Percentiles rank a stretch among this genome's conserved stretches.
phyloP scores from a whole-genome alignment of 2,329 filamentous ascomycete genomes.

The Hypoxylon sp. region DNA sequence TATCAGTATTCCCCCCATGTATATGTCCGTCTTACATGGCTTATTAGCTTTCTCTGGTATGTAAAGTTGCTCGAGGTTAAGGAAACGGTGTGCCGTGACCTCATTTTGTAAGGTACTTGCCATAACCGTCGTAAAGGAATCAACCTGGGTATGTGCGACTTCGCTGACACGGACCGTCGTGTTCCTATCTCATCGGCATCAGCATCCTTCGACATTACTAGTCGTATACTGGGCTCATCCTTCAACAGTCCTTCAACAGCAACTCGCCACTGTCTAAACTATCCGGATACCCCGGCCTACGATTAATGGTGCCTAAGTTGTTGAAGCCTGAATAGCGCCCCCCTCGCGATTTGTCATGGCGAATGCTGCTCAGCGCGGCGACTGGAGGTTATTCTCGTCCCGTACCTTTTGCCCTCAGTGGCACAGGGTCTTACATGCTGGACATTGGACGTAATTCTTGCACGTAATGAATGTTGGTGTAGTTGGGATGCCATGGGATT shows the following conservation, averaged over 20 bases:
- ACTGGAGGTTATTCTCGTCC: not conserved
- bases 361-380: not conserved
- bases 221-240: not conserved
- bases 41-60: not conserved
- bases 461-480: too few relatives aligned
- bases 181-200: not conserved
- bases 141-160: not conserved
- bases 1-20: constrained; percentile 24
- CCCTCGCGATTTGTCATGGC: not conserved
- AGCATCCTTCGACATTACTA: not conserved
- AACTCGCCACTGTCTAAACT: not conserved
- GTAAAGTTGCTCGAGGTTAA: not conserved
- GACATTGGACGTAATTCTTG: not conserved
- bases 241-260: not conserved
- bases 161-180: not conserved
- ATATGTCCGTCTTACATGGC: not conserved
- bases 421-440: not conserved
- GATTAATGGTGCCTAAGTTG: not conserved
- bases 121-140: too few relatives aligned
- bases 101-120: too few relatives aligned
- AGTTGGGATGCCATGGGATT: too few relatives aligned
- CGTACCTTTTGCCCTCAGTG: not conserved
- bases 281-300: not conserved
- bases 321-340: constrained; percentile 1
- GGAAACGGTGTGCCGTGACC: not conserved